Evolutionary conservation across 1,284 basidiomycete genomes (phyloP).

Genomic region (Rhodofomes roseus): DNA sequence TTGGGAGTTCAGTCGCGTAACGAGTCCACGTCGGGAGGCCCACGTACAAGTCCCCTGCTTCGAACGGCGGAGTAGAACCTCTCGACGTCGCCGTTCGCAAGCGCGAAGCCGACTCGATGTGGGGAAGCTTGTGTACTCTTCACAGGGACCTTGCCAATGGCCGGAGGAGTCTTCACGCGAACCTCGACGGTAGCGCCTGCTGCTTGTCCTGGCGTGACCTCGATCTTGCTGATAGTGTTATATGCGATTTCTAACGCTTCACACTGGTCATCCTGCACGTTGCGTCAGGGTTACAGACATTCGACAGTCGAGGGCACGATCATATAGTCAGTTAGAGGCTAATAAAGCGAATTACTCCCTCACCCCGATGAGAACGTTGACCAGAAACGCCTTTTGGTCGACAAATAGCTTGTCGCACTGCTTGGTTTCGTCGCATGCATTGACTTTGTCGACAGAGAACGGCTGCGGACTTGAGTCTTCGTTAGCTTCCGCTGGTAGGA

Average conservation of each 20-base stretch:
- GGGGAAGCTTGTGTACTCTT: background rate
- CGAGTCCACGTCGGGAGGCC: background rate
- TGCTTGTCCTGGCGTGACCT: constrained; percentile 26
- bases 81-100: constrained; percentile 30
- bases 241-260: constrained; percentile 42
- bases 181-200: background rate
- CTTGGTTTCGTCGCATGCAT: constrained; percentile 35
- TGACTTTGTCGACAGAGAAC: constrained; percentile 42
- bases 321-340: constrained; percentile 11
- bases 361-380: constrained; percentile 46
- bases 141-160: background rate
- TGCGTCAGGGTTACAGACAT: background rate
- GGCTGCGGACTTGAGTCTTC: constrained; percentile 49
- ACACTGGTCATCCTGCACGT: constrained; percentile 35
- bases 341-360: background rate
- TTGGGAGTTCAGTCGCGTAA: background rate
- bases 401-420: constrained; percentile 44
- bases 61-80: constrained; percentile 39
- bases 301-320: background rate
- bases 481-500: background rate
- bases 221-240: constrained; percentile 38
- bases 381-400: constrained; percentile 47
- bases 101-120: constrained; percentile 29
- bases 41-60: constrained; percentile 39
- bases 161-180: background rate